Evolutionary conservation across 1,284 basidiomycete species (phyloP).

Genomic region (Sanghuangporus weigelae): DNA sequence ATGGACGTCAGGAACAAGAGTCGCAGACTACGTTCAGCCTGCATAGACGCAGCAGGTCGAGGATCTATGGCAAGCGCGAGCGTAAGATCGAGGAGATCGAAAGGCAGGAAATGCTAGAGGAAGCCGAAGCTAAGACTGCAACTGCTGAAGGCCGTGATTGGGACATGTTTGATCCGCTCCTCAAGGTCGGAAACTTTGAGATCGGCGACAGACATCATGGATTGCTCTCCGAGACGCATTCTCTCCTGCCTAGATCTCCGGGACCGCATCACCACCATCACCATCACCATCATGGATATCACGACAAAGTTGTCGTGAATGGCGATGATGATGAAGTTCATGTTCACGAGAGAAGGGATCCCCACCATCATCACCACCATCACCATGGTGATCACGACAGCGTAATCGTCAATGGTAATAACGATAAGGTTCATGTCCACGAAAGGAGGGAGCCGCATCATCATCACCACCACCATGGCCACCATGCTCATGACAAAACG

Average conservation of each 20-base stretch:
- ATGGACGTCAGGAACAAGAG: conserved; percentile 7
- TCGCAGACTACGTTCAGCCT: conserved; percentile 11
- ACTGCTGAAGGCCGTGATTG: background rate
- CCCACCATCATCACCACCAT: conserved; percentile 17
- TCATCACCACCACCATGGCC: conserved; percentile 21
- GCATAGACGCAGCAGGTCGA: background rate
- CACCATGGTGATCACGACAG: conserved; percentile 16
- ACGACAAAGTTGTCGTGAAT: conserved; percentile 22
- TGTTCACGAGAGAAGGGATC: conserved; percentile 7
- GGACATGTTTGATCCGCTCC: conserved; percentile 12
- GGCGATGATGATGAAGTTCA: conserved; percentile 25
- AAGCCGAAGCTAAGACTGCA: background rate
- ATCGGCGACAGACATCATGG: conserved; percentile 12
- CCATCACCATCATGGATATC: conserved; percentile 20
- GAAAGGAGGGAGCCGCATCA: conserved; percentile 20
- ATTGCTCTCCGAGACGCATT: conserved; percentile 4
- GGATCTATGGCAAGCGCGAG: conserved; percentile 2
- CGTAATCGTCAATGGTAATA: conserved; percentile 21
- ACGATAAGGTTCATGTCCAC: conserved; percentile 24
- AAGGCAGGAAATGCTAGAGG: background rate
- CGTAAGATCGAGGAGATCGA: background rate
- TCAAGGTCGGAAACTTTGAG: conserved; percentile 7
- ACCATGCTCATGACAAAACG: conserved; percentile 21
- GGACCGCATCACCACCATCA: background rate
- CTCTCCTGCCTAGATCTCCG: background rate